Conservation (phyloP, 164 flowering plant genomes). For the Saururus chinensis region DNA sequence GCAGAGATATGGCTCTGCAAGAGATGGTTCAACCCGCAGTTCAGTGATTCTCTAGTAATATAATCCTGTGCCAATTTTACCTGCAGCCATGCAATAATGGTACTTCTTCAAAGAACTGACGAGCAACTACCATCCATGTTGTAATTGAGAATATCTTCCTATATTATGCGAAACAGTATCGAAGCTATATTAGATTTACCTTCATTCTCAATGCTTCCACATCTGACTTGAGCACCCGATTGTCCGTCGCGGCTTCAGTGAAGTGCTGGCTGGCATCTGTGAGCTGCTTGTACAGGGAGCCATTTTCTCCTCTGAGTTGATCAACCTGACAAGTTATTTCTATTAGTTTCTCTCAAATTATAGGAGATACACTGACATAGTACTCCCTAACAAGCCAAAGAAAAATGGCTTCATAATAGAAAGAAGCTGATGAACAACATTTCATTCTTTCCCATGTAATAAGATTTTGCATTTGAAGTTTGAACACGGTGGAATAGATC, state of each 20-base stretch:
- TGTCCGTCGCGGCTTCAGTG: conserved; percentile 43
- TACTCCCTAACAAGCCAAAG: too few species aligned
- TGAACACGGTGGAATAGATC: too few species aligned
- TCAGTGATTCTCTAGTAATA: conserved; percentile 4
- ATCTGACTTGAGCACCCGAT: conserved; percentile 63
- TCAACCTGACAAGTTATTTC: conserved; percentile 35
- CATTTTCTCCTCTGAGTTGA: conserved; percentile 48
- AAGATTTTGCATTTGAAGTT: neutral
- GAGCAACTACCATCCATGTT: neutral
- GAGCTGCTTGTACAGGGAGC: conserved; percentile 49
- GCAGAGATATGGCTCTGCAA: conserved; percentile 3
- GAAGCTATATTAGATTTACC: conserved; percentile 25
- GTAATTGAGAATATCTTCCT: too few species aligned
- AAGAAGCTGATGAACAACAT: neutral
- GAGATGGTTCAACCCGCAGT: conserved; percentile 5
- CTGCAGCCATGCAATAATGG: conserved; percentile 1
- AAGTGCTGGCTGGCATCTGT: conserved; percentile 46
- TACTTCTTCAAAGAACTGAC: neutral
- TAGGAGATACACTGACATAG: too few species aligned
- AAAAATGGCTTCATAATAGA: too few species aligned
- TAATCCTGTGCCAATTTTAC: conserved; percentile 8
- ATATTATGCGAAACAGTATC: too few species aligned
- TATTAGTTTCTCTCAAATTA: too few species aligned
- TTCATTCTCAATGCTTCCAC: conserved; percentile 77
- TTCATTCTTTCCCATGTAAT: neutral